Percentiles rank a stretch among this genome's conserved stretches.
Evolutionary conservation across 176 grass and related monocot species (phyloP).

Genomic region (Melocanna baccifera): DNA sequence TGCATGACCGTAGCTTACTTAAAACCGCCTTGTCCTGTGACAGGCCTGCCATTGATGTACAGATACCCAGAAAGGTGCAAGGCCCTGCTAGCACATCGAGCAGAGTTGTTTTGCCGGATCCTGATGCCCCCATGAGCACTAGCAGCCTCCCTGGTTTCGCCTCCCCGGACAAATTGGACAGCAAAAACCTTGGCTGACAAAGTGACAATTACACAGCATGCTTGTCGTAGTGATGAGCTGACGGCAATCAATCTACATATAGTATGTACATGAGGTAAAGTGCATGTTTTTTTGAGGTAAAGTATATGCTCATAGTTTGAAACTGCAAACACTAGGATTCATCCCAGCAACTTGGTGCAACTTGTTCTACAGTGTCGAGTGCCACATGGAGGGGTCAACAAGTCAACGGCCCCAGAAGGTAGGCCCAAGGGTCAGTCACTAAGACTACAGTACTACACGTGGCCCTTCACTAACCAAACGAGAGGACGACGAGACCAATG

Average conservation of each 20-base stretch:
- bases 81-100: constrained; percentile 83
- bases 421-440: background rate
- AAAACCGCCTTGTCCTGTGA: constrained; percentile 39
- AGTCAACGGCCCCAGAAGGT: background rate
- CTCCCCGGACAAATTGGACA: constrained; percentile 72
- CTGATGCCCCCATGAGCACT: constrained; percentile 87
- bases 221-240: background rate
- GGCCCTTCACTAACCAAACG: background rate
- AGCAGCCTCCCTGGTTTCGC: constrained; percentile 77
- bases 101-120: constrained; percentile 86
- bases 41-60: constrained; percentile 53
- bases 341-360: background rate
- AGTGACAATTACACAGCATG: constrained; percentile 20
- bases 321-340: background rate
- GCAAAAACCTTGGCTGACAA: constrained; percentile 72
- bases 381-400: background rate
- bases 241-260: background rate
- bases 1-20: constrained; percentile 54
- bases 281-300: no score
- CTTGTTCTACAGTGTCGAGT: background rate
- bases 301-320: background rate
- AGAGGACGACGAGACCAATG: background rate
- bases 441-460: background rate
- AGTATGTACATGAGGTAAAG: background rate
- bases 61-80: constrained; percentile 71